phyloP scores from a whole-genome alignment of 495 filamentous ascomycete species.

The Paragyromitra xinjiangensis region DNA sequence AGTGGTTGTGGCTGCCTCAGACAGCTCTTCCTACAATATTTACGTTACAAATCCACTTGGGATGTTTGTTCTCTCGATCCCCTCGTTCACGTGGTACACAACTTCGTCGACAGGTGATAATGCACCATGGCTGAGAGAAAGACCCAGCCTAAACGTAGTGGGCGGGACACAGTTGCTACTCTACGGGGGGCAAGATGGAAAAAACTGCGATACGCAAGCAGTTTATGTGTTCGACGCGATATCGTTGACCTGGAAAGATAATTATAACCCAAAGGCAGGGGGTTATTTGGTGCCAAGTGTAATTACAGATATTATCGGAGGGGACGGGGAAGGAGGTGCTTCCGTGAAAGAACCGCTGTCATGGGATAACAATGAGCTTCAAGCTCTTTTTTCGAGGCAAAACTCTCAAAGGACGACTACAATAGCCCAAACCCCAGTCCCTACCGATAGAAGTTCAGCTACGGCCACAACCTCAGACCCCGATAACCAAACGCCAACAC shows the following conservation, averaged over 20 bases:
- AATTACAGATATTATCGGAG: neutral
- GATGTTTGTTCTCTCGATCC: neutral
- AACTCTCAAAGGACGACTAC: neutral
- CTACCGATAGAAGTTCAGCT: neutral
- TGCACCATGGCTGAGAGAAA: neutral
- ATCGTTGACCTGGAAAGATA: neutral
- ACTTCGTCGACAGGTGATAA: neutral
- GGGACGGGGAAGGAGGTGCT: neutral
- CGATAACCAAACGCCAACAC: neutral
- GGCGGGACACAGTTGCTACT: neutral
- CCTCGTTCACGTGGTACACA: slow-evolving; percentile 1
- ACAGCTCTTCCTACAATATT: neutral
- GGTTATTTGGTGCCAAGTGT: neutral
- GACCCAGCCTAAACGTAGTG: neutral
- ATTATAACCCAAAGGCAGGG: neutral
- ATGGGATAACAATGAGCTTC: neutral
- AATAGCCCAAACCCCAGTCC: neutral
- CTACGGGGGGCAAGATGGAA: neutral
- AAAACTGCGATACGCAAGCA: neutral
- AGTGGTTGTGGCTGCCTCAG: neutral
- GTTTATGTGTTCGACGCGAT: neutral
- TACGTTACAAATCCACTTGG: neutral
- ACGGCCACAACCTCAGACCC: neutral
- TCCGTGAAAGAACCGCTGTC: neutral
- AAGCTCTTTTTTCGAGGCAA: neutral